A percentile compares a stretch with the other conserved stretches of the same genome.
phyloP scores from a whole-genome alignment of 805 yeast genomes.

The Candida schatavii region DNA sequence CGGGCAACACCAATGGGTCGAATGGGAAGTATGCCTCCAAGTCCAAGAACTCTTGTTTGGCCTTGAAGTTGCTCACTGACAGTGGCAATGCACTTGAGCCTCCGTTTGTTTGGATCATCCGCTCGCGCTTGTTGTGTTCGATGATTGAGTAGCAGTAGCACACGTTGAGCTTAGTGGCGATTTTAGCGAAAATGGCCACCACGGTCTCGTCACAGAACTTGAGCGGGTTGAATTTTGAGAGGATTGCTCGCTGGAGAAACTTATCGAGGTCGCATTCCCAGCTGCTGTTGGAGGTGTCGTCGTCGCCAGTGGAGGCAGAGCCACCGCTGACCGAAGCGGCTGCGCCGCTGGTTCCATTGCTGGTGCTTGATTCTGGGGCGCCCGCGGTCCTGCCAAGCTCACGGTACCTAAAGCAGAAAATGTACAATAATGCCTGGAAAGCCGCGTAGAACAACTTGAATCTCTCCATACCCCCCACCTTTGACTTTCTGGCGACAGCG shows the following conservation, averaged over 20 bases:
- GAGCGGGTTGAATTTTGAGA: constrained; percentile 89
- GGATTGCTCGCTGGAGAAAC: constrained; percentile 80
- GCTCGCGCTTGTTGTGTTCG: constrained; percentile 79
- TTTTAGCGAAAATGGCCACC: constrained; percentile 87
- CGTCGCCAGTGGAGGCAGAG: not conserved
- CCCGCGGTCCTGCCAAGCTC: constrained; percentile 34
- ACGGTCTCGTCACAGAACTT: constrained; percentile 93
- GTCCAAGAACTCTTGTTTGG: constrained; percentile 80
- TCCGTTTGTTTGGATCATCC: constrained; percentile 47
- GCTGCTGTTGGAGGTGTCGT: constrained; percentile 21
- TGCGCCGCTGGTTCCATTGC: not conserved
- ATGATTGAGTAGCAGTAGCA: constrained; percentile 93
- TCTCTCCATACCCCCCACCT: constrained; percentile 78
- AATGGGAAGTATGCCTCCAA: constrained; percentile 95
- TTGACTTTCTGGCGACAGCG: too few species aligned
- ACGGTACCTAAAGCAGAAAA: constrained; percentile 83
- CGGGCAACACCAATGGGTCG: constrained; percentile 80
- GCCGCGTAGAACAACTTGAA: constrained; percentile 88
- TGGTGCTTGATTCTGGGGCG: not conserved
- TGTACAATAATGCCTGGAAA: constrained; percentile 84
- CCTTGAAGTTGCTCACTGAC: constrained; percentile 43
- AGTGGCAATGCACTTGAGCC: constrained; percentile 20
- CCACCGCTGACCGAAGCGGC: not conserved
- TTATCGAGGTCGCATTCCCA: constrained; percentile 86
- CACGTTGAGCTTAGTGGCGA: constrained; percentile 84